These are phyloP conservation scores for Elymus sibiricus DNA, from an alignment of 176 grass and related monocot species.

Conservation along the genomic window DNA sequence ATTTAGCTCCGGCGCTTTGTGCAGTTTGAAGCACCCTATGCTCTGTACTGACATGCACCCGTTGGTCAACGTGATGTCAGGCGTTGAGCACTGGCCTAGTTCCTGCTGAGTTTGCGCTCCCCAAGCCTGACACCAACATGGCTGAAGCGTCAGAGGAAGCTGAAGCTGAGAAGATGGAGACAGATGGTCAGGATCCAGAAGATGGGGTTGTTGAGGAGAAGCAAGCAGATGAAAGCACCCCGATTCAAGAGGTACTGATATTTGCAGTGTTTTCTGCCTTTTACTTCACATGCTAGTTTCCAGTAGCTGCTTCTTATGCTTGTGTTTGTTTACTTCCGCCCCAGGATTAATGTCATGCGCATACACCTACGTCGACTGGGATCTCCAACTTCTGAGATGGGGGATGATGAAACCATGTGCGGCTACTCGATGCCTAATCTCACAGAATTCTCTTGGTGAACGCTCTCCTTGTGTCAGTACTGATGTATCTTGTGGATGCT, in stretches of 20 bases:
- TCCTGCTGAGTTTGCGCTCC: conserved; percentile 78
- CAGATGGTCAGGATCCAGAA: conserved; percentile 46
- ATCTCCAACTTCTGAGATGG: too few species aligned
- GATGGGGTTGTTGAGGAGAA: conserved; percentile 43
- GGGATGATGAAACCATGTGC: background rate
- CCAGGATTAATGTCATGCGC: conserved; percentile 36
- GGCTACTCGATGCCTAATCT: background rate
- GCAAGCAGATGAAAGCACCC: conserved; percentile 44
- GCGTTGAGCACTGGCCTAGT: conserved; percentile 85
- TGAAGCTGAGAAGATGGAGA: conserved; percentile 68
- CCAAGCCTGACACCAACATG: conserved; percentile 51
- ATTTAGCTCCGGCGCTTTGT: background rate
- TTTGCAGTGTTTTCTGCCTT: background rate
- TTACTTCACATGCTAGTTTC: background rate
- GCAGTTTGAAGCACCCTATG: background rate
- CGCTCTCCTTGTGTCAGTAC: background rate
- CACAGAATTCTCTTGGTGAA: background rate
- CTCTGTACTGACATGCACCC: background rate
- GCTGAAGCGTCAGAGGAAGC: conserved; percentile 43
- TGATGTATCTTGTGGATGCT: conserved; percentile 32
- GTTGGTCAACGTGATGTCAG: conserved; percentile 12
- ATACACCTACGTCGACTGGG: background rate
- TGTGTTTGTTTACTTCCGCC: background rate
- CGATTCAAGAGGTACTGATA: conserved; percentile 49
- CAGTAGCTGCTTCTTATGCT: background rate